phyloP scores from a whole-genome alignment of 768 basidiomycete species.

The Tricholoma furcatifolium region DNA sequence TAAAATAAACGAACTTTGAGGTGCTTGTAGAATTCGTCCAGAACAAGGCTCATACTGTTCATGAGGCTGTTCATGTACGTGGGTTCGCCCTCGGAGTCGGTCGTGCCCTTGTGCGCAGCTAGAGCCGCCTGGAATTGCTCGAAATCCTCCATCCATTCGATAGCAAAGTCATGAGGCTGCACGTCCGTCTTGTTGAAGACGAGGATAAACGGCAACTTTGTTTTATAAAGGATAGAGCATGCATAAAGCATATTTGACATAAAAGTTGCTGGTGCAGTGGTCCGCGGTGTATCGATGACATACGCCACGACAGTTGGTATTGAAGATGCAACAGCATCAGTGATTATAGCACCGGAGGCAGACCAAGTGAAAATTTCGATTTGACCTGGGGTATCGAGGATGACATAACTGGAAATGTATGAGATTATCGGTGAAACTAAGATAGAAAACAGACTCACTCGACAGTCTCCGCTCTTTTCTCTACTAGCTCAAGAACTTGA shows the following conservation, averaged over 20 bases:
- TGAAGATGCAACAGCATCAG: slow-evolving; percentile 91
- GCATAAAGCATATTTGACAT: slow-evolving; percentile 99
- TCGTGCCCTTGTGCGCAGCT: slow-evolving; percentile 61
- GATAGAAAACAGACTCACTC: slow-evolving; percentile 58
- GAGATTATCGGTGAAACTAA: background rate
- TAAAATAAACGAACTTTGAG: slow-evolving; percentile 60
- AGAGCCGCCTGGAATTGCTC: slow-evolving; percentile 92
- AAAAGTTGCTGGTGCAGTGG: slow-evolving; percentile 93
- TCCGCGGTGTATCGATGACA: slow-evolving; percentile 95
- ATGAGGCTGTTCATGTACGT: slow-evolving; percentile 99
- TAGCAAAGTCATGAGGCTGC: slow-evolving; percentile 82
- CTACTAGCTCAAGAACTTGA: slow-evolving; percentile 88
- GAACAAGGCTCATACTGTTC: slow-evolving; percentile 97
- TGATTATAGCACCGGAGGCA: slow-evolving; percentile 97
- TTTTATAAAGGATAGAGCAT: slow-evolving; percentile 98
- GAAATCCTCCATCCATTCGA: slow-evolving; percentile 99
- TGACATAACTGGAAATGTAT: slow-evolving; percentile 66
- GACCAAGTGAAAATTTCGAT: slow-evolving; percentile 99
- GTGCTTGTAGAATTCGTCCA: slow-evolving; percentile 98
- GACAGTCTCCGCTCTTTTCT: slow-evolving; percentile 84
- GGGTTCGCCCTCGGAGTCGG: slow-evolving; percentile 84
- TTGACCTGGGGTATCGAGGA: slow-evolving; percentile 97
- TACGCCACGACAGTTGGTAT: slow-evolving; percentile 96
- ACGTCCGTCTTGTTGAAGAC: slow-evolving; percentile 99
- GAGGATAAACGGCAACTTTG: slow-evolving; percentile 92